A percentile compares a stretch with the other conserved stretches of the same genome.
Evolutionary conservation across 2,329 filamentous ascomycete species (phyloP).

Genomic region (Penicillium sp.): DNA sequence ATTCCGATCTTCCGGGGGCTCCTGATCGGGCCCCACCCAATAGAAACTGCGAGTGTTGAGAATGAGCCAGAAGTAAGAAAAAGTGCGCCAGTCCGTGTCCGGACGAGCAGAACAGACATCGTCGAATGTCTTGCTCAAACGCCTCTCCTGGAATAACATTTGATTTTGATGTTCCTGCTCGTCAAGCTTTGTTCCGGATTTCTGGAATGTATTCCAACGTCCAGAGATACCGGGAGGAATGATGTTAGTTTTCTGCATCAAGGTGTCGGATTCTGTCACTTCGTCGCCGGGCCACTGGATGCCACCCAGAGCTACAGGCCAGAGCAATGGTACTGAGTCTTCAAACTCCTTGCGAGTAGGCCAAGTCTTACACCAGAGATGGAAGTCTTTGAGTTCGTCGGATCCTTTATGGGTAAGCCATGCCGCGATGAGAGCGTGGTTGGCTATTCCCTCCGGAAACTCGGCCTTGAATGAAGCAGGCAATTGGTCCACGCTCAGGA

Average conservation of each 20-base stretch:
- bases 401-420: slow-evolving; percentile 51
- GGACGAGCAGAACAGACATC: slow-evolving; percentile 43
- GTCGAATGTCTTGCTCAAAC: slow-evolving; percentile 49
- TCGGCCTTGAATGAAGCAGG: slow-evolving; percentile 48
- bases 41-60: slow-evolving; percentile 58
- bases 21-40: slow-evolving; percentile 44
- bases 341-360: slow-evolving; percentile 58
- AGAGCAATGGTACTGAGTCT: slow-evolving; percentile 53
- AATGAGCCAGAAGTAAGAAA: slow-evolving; percentile 55
- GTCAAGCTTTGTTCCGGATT: slow-evolving; percentile 21
- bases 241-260: slow-evolving; percentile 8
- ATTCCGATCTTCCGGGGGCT: slow-evolving; percentile 36
- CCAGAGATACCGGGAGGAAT: slow-evolving; percentile 38
- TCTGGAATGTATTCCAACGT: slow-evolving; percentile 28
- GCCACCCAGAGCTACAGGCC: slow-evolving; percentile 41
- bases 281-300: slow-evolving; percentile 29
- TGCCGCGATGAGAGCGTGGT: slow-evolving; percentile 68
- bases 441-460: slow-evolving; percentile 52
- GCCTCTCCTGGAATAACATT: slow-evolving; percentile 48
- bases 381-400: slow-evolving; percentile 46
- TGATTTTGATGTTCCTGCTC: slow-evolving; percentile 33
- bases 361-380: slow-evolving; percentile 61
- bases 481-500: slow-evolving; percentile 60
- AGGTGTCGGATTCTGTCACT: slow-evolving; percentile 1
- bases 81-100: slow-evolving; percentile 39